Conservation (phyloP, 139 green algal genomes). For the Asterochloris erici region DNA sequence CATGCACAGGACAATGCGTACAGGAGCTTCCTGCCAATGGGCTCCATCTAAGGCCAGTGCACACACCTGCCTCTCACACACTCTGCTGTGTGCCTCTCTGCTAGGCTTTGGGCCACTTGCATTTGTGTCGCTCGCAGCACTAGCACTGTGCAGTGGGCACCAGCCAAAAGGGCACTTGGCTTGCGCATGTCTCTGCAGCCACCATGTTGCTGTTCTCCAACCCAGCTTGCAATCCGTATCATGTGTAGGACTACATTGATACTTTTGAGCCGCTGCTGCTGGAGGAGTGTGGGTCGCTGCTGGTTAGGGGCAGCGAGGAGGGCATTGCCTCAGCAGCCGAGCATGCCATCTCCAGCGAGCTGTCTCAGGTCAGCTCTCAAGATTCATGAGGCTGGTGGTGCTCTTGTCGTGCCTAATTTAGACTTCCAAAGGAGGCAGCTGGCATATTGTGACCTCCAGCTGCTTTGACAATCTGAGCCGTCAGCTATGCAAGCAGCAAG, state of each 20-base stretch:
- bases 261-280: slow-evolving; percentile 77
- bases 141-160: neutral
- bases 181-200: neutral
- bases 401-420: neutral
- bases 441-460: neutral
- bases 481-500: neutral
- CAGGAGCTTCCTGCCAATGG: no score
- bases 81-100: no score
- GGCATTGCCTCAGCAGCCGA: slow-evolving; percentile 14
- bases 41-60: no score
- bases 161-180: neutral
- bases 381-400: neutral
- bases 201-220: neutral
- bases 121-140: neutral
- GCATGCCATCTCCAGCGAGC: neutral
- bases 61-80: no score
- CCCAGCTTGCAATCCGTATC: neutral
- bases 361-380: neutral
- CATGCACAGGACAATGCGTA: no score
- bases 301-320: slow-evolving; percentile 71
- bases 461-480: neutral
- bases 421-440: no score
- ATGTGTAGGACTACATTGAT: slow-evolving; percentile 45
- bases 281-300: slow-evolving; percentile 73
- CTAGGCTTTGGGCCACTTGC: neutral